These are phyloP conservation scores for Zygosaccharomyces gambellarensis DNA, from an alignment of 805 yeast species.

Conservation along the genomic window DNA sequence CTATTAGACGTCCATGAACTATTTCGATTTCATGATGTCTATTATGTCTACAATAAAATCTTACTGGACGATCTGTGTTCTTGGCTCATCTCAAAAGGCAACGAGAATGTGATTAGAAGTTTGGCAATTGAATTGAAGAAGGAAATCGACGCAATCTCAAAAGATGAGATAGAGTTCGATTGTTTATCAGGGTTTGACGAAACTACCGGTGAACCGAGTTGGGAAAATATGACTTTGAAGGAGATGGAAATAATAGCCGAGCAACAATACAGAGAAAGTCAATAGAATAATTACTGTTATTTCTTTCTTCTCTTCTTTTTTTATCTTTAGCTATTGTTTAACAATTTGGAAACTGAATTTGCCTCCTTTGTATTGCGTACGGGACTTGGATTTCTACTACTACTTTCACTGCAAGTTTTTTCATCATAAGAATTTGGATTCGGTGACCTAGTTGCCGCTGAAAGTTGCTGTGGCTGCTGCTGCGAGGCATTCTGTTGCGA, in stretches of 20 bases:
- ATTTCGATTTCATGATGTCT: constrained; percentile 77
- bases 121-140: constrained; percentile 60
- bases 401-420: constrained; percentile 31
- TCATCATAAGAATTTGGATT: constrained; percentile 18
- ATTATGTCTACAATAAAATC: constrained; percentile 76
- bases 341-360: constrained; percentile 13
- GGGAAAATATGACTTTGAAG: constrained; percentile 42
- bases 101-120: constrained; percentile 53
- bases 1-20: constrained; percentile 61
- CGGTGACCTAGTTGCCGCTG: constrained; percentile 2
- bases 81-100: constrained; percentile 61
- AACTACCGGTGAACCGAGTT: constrained; percentile 37
- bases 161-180: constrained; percentile 44
- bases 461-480: not conserved
- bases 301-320: no score
- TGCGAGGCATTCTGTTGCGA: not conserved
- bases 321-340: constrained; percentile 9
- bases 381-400: constrained; percentile 27
- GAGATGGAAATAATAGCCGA: constrained; percentile 62
- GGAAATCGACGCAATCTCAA: constrained; percentile 37
- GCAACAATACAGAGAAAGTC: constrained; percentile 35
- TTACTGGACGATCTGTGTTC: constrained; percentile 71
- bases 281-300: not conserved
- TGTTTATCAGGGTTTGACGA: constrained; percentile 36
- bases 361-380: constrained; percentile 7